Percentiles rank a stretch among this genome's conserved stretches.
These are phyloP conservation scores for Oehlia diaphana DNA, from an alignment of 192 early-diverging fungal species.

Conservation along the genomic window DNA sequence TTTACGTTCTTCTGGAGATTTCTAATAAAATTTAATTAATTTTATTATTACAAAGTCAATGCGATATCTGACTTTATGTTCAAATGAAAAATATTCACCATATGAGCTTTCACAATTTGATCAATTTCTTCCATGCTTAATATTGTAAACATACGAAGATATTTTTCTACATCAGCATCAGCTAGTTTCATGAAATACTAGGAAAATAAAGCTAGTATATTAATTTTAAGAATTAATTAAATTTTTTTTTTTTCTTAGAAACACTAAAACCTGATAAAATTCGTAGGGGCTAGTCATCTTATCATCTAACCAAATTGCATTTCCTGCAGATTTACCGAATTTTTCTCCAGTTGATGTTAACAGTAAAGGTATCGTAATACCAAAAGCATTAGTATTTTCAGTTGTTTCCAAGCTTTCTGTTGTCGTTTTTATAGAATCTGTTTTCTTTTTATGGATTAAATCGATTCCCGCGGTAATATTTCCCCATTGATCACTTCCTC, in stretches of 20 bases:
- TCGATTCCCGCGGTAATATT: constrained; percentile 95
- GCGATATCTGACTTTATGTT: too few relatives aligned
- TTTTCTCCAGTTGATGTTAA: constrained; percentile 89
- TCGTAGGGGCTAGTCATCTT: constrained; percentile 79
- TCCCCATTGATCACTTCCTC: constrained; percentile 98
- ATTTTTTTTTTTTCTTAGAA: not conserved
- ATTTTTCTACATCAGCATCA: constrained; percentile 76
- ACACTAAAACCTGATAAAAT: constrained; percentile 80
- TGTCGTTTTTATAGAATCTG: constrained; percentile 12
- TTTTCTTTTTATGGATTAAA: constrained; percentile 71
- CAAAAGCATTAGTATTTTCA: constrained; percentile 61
- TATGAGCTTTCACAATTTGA: constrained; percentile 61
- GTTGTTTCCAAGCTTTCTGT: constrained; percentile 14
- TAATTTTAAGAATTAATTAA: too few relatives aligned
- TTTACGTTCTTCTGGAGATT: constrained; percentile 63
- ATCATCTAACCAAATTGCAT: constrained; percentile 92
- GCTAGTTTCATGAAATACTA: constrained; percentile 85
- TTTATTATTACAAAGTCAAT: too few relatives aligned
- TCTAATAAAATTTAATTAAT: constrained; percentile 27
- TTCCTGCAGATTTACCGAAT: constrained; percentile 97
- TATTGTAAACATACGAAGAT: constrained; percentile 83
- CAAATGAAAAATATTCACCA: constrained; percentile 40
- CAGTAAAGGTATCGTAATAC: constrained; percentile 85
- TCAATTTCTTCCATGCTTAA: constrained; percentile 62
- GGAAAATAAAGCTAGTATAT: not conserved